phyloP scores from a whole-genome alignment of 495 filamentous ascomycete species.

The Choiromyces venosus region DNA sequence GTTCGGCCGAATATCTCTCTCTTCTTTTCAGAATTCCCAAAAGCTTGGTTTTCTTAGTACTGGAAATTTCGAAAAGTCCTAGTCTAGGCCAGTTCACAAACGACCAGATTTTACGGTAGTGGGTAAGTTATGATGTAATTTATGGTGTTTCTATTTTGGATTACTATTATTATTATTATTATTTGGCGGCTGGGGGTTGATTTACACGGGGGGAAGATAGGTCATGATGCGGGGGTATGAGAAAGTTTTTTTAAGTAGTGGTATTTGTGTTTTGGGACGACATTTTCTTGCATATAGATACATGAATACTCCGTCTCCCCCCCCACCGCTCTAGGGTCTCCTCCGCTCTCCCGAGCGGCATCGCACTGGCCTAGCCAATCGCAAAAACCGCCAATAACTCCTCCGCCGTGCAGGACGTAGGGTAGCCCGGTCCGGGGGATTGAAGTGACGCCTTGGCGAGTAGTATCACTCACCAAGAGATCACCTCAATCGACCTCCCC shows the following conservation, averaged over 20 bases:
- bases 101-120: too few species aligned
- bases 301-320: background rate
- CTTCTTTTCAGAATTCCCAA: too few species aligned
- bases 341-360: background rate
- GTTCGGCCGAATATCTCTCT: too few species aligned
- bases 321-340: too few species aligned
- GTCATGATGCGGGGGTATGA: background rate
- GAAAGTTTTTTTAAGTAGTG: background rate
- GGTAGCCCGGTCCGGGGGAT: background rate
- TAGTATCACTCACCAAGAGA: background rate
- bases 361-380: background rate
- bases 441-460: background rate
- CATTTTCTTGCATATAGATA: background rate
- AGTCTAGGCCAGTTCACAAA: too few species aligned
- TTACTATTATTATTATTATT: background rate
- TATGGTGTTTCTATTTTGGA: background rate
- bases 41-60: too few species aligned
- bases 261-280: background rate
- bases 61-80: too few species aligned
- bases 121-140: too few species aligned
- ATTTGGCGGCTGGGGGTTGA: too few species aligned
- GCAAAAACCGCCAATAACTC: background rate
- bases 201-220: too few species aligned
- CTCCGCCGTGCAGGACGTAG: background rate
- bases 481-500: background rate